Conservation (phyloP, 2,329 filamentous ascomycete species). For the Camillea tinctor region DNA sequence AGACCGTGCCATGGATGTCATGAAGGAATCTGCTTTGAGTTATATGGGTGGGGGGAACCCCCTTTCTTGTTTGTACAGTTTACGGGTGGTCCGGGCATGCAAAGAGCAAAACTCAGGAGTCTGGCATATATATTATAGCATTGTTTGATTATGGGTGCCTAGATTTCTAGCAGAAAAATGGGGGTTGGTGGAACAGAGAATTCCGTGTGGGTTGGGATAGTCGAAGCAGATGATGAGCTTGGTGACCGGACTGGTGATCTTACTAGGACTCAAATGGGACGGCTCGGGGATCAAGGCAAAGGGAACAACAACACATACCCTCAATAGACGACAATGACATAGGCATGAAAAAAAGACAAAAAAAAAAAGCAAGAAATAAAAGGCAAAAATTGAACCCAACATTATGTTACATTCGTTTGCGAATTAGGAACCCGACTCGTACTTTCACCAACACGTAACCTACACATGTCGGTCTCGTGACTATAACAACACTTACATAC, state of each 20-base stretch:
- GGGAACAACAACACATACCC: slow-evolving; percentile 20
- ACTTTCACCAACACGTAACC: not conserved
- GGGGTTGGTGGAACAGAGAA: slow-evolving; percentile 11
- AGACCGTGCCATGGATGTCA: not conserved
- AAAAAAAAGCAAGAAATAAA: slow-evolving; percentile 24
- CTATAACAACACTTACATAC: not conserved
- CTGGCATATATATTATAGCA: slow-evolving; percentile 31
- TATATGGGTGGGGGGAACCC: slow-evolving; percentile 10
- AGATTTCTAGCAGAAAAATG: slow-evolving; percentile 24
- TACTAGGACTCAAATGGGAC: slow-evolving; percentile 8
- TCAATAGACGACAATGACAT: slow-evolving; percentile 26
- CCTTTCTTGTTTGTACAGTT: slow-evolving; percentile 24
- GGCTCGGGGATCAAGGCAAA: slow-evolving; percentile 11
- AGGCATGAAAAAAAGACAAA: slow-evolving; percentile 25
- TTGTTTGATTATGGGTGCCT: slow-evolving; percentile 27
- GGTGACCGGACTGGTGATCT: slow-evolving; percentile 16
- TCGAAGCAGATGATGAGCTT: slow-evolving; percentile 20
- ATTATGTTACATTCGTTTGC: not conserved
- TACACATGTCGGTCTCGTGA: not conserved
- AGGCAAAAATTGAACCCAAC: slow-evolving; percentile 12
- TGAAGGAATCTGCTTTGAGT: slow-evolving; percentile 1
- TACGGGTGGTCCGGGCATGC: slow-evolving; percentile 10
- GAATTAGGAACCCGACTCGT: not conserved
- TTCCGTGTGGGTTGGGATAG: slow-evolving; percentile 25
- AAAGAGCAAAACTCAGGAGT: slow-evolving; percentile 19